A percentile compares a stretch with the other conserved stretches of the same genome.
phyloP scores from a whole-genome alignment of 345 rosid genomes.

The Eucalyptus urophylla region DNA sequence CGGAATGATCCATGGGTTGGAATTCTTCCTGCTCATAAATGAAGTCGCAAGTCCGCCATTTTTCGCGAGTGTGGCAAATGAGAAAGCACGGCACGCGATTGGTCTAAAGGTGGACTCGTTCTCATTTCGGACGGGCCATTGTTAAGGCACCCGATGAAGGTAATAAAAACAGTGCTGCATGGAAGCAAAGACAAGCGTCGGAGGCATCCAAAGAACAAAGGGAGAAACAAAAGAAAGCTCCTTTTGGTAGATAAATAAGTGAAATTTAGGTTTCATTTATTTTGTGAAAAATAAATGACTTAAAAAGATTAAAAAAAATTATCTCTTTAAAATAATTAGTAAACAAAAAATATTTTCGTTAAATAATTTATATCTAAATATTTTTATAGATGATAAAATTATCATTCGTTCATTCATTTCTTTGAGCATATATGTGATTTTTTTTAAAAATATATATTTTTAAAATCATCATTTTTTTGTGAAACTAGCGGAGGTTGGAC shows the following conservation, averaged over 20 bases:
- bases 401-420: neutral
- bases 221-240: neutral
- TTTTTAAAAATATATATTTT: too few species aligned
- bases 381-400: too few species aligned
- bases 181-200: neutral
- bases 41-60: neutral
- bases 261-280: neutral
- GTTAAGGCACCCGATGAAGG: neutral
- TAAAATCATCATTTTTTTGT: too few species aligned
- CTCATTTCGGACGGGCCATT: neutral
- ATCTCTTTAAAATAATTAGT: too few species aligned
- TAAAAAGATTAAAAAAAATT: too few species aligned
- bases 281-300: too few species aligned
- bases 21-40: too few species aligned
- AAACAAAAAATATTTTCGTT: too few species aligned
- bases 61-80: neutral
- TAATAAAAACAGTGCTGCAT: neutral
- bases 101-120: neutral
- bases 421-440: too few species aligned
- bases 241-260: neutral
- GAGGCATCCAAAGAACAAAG: neutral
- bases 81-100: neutral
- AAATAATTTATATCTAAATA: too few species aligned
- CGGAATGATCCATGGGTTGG: too few species aligned
- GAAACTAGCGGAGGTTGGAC: neutral